Percentiles rank a stretch among this genome's conserved stretches.
Conservation (phyloP, 2,329 filamentous ascomycete species). For the Teratosphaeria nubilosa region DNA sequence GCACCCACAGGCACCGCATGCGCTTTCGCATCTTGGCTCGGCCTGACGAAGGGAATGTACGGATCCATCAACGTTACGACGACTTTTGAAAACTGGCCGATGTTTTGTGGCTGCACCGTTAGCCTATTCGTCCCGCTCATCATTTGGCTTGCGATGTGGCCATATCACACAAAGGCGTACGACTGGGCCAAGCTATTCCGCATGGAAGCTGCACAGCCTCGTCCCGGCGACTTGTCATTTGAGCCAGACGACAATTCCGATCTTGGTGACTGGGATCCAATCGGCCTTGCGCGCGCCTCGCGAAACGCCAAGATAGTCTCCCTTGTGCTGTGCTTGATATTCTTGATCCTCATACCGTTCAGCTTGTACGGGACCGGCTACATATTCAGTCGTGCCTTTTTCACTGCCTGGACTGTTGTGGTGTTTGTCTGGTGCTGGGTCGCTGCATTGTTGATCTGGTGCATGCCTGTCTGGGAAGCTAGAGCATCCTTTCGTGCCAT, state of each 20-base stretch:
- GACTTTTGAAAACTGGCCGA: background rate
- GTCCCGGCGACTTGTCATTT: background rate
- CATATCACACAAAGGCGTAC: background rate
- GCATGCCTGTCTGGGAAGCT: background rate
- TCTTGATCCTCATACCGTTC: slow-evolving; percentile 15
- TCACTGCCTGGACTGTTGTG: slow-evolving; percentile 2
- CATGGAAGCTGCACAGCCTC: background rate
- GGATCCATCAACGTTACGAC: background rate
- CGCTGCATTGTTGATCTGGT: slow-evolving; percentile 1
- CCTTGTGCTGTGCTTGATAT: slow-evolving; percentile 11
- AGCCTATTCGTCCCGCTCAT: background rate
- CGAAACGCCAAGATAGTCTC: slow-evolving; percentile 11
- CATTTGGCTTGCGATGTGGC: background rate
- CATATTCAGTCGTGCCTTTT: slow-evolving; percentile 2
- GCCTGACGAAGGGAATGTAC: background rate
- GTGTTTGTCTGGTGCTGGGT: background rate
- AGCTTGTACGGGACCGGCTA: slow-evolving; percentile 17
- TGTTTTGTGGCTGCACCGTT: background rate
- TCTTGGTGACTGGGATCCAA: background rate
- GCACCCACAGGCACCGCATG: background rate
- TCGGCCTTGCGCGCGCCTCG: slow-evolving; percentile 5
- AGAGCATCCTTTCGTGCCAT: background rate
- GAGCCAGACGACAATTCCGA: background rate
- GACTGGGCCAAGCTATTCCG: background rate
- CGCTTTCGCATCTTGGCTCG: background rate